Base-by-base conservation (phyloP, 2,329 filamentous ascomycete genomes). In the Cadophora sp. region DNA sequence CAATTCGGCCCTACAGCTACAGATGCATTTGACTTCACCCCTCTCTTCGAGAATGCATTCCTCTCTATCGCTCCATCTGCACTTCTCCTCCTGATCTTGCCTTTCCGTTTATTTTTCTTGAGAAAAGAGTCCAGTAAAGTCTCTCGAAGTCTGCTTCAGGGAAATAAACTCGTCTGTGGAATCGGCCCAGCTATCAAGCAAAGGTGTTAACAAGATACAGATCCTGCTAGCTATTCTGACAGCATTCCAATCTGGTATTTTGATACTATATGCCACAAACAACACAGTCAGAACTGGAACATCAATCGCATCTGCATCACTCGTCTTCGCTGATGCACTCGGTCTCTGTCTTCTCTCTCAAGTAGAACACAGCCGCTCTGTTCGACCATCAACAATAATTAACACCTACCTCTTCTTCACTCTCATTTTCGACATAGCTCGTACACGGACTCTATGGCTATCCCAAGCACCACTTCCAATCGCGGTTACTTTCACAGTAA, bases 401-500 rank as follows among this genome's bases (percentile, higher is more conserved):
- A 72, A 72, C 48, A 36, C 56, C 4, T 75, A 74, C 61, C 61
- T 76, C 18, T 58, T 75, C n/a, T 27, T 75, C 22, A 73, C 74
- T 3, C 41, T 75, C 1, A 58, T 67, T 11, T 74, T 76, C 30
- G 74, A 76, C 55, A 65, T 72, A 59, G 72, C 69, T 13, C 67
- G 67, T 20, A 55, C 62, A 9, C 65, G 74, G 24, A 73, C 72
- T 9, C 59, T 74, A 36, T 75, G 74, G 73, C 43, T 71, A 48
- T 70, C 70, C 18, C 70, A 68, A 4, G 59, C 74, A 43, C 62
- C 78, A 27, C 73, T 81, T 9, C 73, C 74, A 1, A 74, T 74
- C 45, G 72, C 80, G 16, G 80, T 79, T 41, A 79, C 78, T 0
- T 71, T 73, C 18, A 74, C 76, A 2, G 74, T 79, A 36, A 75